A percentile compares a stretch with the other conserved stretches of the same genome.
Conservation (phyloP, 2,329 filamentous ascomycete genomes). For the Leptoxyphium fumago region DNA sequence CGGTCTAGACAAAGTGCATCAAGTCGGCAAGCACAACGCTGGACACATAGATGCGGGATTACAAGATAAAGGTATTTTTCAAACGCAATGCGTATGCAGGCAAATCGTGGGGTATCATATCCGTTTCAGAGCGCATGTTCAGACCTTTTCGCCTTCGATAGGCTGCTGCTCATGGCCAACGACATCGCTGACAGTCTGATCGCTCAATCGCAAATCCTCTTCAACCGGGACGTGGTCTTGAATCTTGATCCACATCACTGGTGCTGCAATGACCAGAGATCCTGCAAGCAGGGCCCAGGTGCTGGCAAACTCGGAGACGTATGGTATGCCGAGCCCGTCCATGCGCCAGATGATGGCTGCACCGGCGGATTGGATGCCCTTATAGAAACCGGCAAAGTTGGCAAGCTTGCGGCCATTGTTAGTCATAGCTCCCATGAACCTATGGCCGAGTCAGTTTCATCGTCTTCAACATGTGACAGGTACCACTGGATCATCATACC, state of each 20-base stretch:
- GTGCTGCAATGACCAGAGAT: constrained; percentile 62
- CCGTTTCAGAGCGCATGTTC: neutral
- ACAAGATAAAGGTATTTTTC: neutral
- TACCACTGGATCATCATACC: constrained; percentile 33
- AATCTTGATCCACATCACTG: constrained; percentile 66
- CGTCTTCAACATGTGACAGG: neutral
- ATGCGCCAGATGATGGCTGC: constrained; percentile 62
- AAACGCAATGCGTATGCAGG: neutral
- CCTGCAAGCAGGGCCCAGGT: constrained; percentile 64
- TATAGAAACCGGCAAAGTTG: constrained; percentile 85
- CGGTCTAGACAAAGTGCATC: neutral
- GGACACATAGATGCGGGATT: no score
- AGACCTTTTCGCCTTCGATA: constrained; percentile 8
- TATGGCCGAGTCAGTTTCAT: constrained; percentile 17
- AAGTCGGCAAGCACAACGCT: no score
- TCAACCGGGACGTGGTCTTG: constrained; percentile 68
- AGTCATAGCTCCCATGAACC: constrained; percentile 83
- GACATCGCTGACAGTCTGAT: constrained; percentile 67
- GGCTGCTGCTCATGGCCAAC: constrained; percentile 7
- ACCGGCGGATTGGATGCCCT: constrained; percentile 78
- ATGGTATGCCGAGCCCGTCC: constrained; percentile 43
- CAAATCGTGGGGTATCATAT: neutral
- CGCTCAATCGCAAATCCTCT: constrained; percentile 71
- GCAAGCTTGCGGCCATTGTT: constrained; percentile 87
- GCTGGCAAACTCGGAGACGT: constrained; percentile 55